These are phyloP conservation scores for Conticribra guillardii DNA, from an alignment of 108 stramenopile species.

Conservation along the genomic window DNA sequence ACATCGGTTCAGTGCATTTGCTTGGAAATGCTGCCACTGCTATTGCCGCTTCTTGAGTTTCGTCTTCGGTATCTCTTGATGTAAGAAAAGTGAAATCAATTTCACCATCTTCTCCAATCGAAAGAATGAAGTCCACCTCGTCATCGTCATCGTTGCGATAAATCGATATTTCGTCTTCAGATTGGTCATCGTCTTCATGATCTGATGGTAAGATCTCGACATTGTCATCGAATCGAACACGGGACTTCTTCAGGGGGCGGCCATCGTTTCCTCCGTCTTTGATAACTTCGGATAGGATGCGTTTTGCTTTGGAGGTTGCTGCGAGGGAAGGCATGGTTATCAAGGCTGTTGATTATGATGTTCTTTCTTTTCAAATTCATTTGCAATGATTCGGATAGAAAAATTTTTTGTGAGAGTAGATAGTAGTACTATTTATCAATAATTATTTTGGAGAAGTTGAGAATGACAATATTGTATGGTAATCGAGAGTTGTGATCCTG, in stretches of 20 bases:
- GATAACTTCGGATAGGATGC: slow-evolving; percentile 8
- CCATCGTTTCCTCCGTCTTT: background rate
- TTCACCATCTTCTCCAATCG: slow-evolving; percentile 36
- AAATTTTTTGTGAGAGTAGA: too few relatives aligned
- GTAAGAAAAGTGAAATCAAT: slow-evolving; percentile 21
- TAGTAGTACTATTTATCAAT: too few relatives aligned
- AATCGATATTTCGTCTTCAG: slow-evolving; percentile 1
- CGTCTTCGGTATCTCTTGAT: slow-evolving; percentile 7
- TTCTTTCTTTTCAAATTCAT: too few relatives aligned
- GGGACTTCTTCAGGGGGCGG: slow-evolving; percentile 10
- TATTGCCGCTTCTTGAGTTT: background rate
- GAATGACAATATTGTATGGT: too few relatives aligned
- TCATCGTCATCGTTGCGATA: slow-evolving; percentile 11
- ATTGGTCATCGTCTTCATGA: too few relatives aligned
- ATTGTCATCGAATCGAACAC: slow-evolving; percentile 14
- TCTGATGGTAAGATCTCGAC: too few relatives aligned
- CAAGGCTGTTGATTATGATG: too few relatives aligned
- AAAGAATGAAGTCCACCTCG: slow-evolving; percentile 26
- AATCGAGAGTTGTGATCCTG: too few relatives aligned
- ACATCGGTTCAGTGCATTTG: too few relatives aligned
- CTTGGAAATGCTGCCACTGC: too few relatives aligned
- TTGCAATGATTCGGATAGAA: too few relatives aligned
- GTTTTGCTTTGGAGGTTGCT: slow-evolving; percentile 9
- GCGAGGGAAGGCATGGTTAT: slow-evolving; percentile 29
- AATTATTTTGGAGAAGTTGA: too few relatives aligned